A percentile compares a stretch with the other conserved stretches of the same genome.
These are phyloP conservation scores for Cardamine occulta DNA, from an alignment of 345 rosid genomes.

Conservation along the genomic window DNA sequence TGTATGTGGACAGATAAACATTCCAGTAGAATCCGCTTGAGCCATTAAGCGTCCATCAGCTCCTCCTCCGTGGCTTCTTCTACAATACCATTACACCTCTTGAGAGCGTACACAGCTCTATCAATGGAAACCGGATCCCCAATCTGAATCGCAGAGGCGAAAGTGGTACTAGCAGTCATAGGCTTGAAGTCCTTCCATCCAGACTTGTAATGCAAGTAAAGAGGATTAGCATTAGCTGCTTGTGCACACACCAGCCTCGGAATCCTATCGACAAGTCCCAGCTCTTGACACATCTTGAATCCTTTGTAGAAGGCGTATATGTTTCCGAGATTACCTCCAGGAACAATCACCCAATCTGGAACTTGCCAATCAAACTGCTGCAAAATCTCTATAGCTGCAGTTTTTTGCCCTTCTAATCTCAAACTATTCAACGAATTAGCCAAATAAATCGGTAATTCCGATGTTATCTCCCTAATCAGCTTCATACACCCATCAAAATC, in stretches of 20 bases:
- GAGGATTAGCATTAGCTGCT: conserved; percentile 93
- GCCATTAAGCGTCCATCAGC: conserved; percentile 97
- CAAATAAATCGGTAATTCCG: conserved; percentile 80
- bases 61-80: conserved; percentile 93
- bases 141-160: conserved; percentile 93
- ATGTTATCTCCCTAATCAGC: conserved; percentile 75
- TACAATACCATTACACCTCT: conserved; percentile 76
- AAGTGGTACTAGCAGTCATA: conserved; percentile 70
- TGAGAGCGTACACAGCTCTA: conserved; percentile 82
- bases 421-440: conserved; percentile 88
- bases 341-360: conserved; percentile 96
- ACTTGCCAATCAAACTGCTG: conserved; percentile 97
- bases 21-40: conserved; percentile 88
- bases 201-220: conserved; percentile 71
- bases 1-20: conserved; percentile 94
- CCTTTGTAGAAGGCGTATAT: conserved; percentile 93
- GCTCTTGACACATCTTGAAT: conserved; percentile 81
- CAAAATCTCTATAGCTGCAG: conserved; percentile 87
- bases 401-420: conserved; percentile 90
- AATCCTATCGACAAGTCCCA: conserved; percentile 80
- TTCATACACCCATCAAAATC: conserved; percentile 97
- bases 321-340: conserved; percentile 90
- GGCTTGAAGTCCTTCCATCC: conserved; percentile 81
- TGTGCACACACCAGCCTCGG: conserved; percentile 91
- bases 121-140: conserved; percentile 94